A percentile compares a stretch with the other conserved stretches of the same genome.
These are phyloP conservation scores for Elaeis guineensis DNA, from an alignment of 176 grass and related monocot species.

Conservation along the genomic window DNA sequence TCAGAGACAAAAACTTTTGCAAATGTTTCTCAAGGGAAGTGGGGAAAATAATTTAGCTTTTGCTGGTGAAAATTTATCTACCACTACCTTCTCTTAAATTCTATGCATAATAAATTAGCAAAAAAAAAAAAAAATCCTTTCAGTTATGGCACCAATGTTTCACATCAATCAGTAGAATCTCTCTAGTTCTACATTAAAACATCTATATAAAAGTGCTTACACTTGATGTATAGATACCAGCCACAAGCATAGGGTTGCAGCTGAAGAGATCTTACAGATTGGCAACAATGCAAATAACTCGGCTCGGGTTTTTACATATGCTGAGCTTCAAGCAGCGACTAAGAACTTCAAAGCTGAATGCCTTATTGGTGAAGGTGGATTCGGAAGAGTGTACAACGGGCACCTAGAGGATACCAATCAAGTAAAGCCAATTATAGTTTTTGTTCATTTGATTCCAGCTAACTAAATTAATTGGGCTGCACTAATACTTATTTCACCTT, in stretches of 20 bases:
- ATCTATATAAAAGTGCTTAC: not conserved
- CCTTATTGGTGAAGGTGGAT: slow-evolving; percentile 1
- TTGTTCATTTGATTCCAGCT: no score
- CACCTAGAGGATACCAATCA: not conserved
- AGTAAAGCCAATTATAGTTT: not conserved
- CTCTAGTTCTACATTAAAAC: not conserved
- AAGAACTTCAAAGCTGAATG: not conserved
- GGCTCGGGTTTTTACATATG: not conserved
- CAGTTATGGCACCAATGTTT: no score
- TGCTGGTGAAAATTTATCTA: no score
- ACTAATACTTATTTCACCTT: not conserved
- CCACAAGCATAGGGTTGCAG: slow-evolving; percentile 1
- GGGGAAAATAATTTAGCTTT: no score
- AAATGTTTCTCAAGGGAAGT: no score
- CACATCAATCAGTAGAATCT: no score
- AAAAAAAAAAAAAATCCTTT: no score
- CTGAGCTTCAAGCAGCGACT: slow-evolving; percentile 5
- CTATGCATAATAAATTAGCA: no score
- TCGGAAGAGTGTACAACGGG: slow-evolving; percentile 6
- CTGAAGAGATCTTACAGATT: slow-evolving; percentile 2
- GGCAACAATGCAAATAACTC: not conserved
- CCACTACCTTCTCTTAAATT: no score
- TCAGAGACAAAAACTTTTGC: no score
- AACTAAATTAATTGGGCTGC: no score
- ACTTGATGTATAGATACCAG: not conserved